phyloP scores from a whole-genome alignment of 306 rosid genomes.

The Mimosa bimucronata region DNA sequence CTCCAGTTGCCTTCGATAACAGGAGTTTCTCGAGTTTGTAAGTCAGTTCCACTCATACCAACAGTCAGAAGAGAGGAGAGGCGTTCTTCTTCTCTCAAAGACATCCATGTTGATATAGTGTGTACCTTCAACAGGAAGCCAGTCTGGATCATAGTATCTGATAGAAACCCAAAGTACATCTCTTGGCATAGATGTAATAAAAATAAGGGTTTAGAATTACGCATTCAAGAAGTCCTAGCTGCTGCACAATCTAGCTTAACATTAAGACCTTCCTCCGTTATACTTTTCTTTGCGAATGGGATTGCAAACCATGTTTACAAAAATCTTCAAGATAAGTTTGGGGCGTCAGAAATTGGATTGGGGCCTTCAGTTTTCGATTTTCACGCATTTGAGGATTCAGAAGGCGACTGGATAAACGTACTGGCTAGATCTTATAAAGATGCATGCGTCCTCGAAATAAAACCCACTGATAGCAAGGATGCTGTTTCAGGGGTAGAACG shows the following conservation, averaged over 20 bases:
- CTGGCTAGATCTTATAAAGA: conserved; percentile 57
- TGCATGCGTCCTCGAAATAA: conserved; percentile 68
- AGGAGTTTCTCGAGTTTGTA: conserved; percentile 91
- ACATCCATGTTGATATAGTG: conserved; percentile 70
- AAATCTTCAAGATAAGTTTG: conserved; percentile 56
- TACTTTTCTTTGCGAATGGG: conserved; percentile 82
- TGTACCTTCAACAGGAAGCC: conserved; percentile 73
- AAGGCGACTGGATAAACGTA: conserved; percentile 69
- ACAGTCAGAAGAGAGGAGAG: conserved; percentile 36
- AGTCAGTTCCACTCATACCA: conserved; percentile 62
- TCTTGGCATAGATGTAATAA: conserved; percentile 58
- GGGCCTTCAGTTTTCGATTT: conserved; percentile 55
- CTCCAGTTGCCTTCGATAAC: conserved; percentile 78
- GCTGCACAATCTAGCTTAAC: conserved; percentile 62
- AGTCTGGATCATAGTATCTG: conserved; percentile 89
- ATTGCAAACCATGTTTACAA: conserved; percentile 45
- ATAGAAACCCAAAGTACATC: conserved; percentile 77
- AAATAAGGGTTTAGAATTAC: conserved; percentile 66
- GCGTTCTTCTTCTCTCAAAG: conserved; percentile 36
- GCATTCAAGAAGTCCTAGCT: conserved; percentile 59
- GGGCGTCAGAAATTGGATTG: conserved; percentile 58
- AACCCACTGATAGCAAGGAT: conserved; percentile 34
- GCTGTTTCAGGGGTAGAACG: conserved; percentile 31
- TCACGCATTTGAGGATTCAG: conserved; percentile 55
- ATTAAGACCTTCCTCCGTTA: conserved; percentile 75